Evolutionary conservation across 345 rosid genomes (phyloP).

Genomic region (Gossypium turneri): DNA sequence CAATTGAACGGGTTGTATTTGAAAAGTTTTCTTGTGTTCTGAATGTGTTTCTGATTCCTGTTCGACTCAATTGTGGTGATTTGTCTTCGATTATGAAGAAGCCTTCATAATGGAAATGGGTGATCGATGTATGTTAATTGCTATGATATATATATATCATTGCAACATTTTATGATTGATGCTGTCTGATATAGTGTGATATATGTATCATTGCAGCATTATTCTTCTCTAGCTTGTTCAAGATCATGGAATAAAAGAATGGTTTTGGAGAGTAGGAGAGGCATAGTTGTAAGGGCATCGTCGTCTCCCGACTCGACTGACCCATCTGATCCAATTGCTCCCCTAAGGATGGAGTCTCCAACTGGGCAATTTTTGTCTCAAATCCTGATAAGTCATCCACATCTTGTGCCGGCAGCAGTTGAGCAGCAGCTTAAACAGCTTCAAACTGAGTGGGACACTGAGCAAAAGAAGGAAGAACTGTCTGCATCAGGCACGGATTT

Average conservation of each 20-base stretch:
- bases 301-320: conserved; percentile 49
- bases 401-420: conserved; percentile 91
- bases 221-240: conserved; percentile 26
- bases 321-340: conserved; percentile 52
- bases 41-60: too few relatives aligned
- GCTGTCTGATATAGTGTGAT: too few relatives aligned
- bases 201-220: conserved; percentile 28
- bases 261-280: conserved; percentile 38
- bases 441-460: conserved; percentile 74
- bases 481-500: conserved; percentile 70
- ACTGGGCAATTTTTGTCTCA: conserved; percentile 88
- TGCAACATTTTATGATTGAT: too few relatives aligned
- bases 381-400: conserved; percentile 81
- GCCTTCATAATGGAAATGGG: too few relatives aligned
- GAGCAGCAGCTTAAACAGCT: conserved; percentile 97
- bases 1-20: too few relatives aligned
- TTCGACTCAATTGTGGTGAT: too few relatives aligned
- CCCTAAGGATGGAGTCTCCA: conserved; percentile 83
- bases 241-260: conserved; percentile 26
- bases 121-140: too few relatives aligned
- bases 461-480: conserved; percentile 56
- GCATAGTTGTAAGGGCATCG: conserved; percentile 41
- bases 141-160: too few relatives aligned
- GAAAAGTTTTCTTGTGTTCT: too few relatives aligned
- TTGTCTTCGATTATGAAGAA: too few relatives aligned